Evolutionary conservation across 495 filamentous ascomycete species (phyloP).

Genomic region (Lentithecium fluviatile): DNA sequence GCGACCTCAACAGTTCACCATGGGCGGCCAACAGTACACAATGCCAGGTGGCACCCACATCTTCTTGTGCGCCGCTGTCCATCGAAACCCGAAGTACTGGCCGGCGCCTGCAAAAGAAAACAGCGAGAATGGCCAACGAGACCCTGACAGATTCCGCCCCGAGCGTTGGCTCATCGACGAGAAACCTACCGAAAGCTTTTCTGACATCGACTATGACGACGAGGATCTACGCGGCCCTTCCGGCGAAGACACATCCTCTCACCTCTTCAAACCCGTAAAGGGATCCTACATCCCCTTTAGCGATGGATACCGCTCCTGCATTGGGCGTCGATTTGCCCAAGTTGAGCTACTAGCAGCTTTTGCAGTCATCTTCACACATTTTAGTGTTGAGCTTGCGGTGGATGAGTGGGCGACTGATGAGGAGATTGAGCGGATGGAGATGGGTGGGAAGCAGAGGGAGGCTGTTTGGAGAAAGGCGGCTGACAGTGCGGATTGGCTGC

Average conservation of each 20-base stretch:
- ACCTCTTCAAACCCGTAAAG: conserved; percentile 58
- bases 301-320: conserved; percentile 67
- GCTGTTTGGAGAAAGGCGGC: conserved; percentile 56
- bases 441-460: conserved; percentile 46
- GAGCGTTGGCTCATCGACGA: conserved; percentile 59
- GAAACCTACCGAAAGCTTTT: conserved; percentile 38
- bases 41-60: conserved; percentile 53
- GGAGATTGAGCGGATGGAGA: conserved; percentile 56
- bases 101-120: conserved; percentile 33
- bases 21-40: conserved; percentile 51
- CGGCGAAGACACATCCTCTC: conserved; percentile 53
- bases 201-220: conserved; percentile 50
- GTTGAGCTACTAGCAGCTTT: conserved; percentile 72
- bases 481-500: conserved; percentile 46
- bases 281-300: conserved; percentile 72
- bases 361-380: conserved; percentile 61
- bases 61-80: conserved; percentile 50
- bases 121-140: conserved; percentile 35
- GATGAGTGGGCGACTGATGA: conserved; percentile 59
- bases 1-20: conserved; percentile 52
- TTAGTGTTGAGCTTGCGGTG: conserved; percentile 65
- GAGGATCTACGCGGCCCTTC: conserved; percentile 58
- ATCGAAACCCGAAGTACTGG: conserved; percentile 62
- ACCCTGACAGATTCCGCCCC: conserved; percentile 53
- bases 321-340: conserved; percentile 70